A percentile compares a stretch with the other conserved stretches of the same genome.
Conservation (phyloP, 2,329 filamentous ascomycete genomes). For the Truncatella angustata region DNA sequence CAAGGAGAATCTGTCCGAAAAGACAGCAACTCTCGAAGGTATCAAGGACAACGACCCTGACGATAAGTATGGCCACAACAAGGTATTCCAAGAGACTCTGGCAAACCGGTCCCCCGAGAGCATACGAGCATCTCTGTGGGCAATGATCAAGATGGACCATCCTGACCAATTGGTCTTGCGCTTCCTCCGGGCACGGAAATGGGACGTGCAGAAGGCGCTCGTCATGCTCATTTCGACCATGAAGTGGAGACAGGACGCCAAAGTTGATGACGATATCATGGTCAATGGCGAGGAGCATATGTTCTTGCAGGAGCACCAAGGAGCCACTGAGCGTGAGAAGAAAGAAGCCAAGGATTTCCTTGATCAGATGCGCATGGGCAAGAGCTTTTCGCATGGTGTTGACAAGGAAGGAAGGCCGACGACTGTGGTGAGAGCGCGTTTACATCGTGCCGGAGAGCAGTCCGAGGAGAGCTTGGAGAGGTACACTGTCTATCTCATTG, state of each 20-base stretch:
- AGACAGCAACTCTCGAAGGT: slow-evolving; percentile 34
- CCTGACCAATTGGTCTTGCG: slow-evolving; percentile 81
- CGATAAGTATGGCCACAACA: slow-evolving; percentile 91
- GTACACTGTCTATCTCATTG: slow-evolving; percentile 92
- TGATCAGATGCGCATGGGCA: slow-evolving; percentile 81
- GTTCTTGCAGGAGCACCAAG: slow-evolving; percentile 9
- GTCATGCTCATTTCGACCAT: slow-evolving; percentile 94
- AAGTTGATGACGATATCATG: slow-evolving; percentile 89
- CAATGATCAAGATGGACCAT: slow-evolving; percentile 92
- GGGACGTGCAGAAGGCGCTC: slow-evolving; percentile 90
- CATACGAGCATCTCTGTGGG: slow-evolving; percentile 81
- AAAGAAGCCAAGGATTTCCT: slow-evolving; percentile 75
- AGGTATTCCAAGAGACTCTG: slow-evolving; percentile 80
- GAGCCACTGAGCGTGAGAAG: slow-evolving; percentile 59
- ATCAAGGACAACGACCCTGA: slow-evolving; percentile 56
- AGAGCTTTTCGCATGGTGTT: slow-evolving; percentile 85
- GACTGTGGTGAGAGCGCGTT: slow-evolving; percentile 77
- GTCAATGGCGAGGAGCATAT: slow-evolving; percentile 64
- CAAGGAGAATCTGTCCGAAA: slow-evolving; percentile 36
- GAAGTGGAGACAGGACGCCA: slow-evolving; percentile 86
- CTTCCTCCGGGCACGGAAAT: slow-evolving; percentile 87
- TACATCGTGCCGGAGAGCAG: slow-evolving; percentile 83
- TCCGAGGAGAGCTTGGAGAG: slow-evolving; percentile 77
- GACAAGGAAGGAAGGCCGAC: slow-evolving; percentile 85
- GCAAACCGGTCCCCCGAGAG: slow-evolving; percentile 74